A percentile compares a stretch with the other conserved stretches of the same genome.
phyloP scores from a whole-genome alignment of 108 stramenopile species.

The Cylindrotheca fusiformis region DNA sequence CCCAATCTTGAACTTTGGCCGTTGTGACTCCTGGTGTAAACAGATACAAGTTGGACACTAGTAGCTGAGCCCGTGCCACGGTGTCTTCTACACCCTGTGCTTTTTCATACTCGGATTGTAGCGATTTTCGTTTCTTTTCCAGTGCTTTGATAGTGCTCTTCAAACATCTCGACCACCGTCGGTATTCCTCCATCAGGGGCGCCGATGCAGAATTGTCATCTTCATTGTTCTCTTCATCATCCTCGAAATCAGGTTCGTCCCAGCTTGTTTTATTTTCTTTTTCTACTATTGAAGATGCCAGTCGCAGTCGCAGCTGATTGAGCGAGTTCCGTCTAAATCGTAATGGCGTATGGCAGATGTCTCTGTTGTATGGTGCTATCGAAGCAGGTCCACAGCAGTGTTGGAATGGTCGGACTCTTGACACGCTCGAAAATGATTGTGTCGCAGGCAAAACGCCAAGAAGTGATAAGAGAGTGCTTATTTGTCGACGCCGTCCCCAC shows the following conservation, averaged over 20 bases:
- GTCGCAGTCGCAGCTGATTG: background rate
- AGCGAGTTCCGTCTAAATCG: background rate
- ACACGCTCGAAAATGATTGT: too few relatives aligned
- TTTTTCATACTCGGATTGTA: slow-evolving; percentile 66
- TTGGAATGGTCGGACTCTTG: too few relatives aligned
- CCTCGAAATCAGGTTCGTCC: slow-evolving; percentile 10
- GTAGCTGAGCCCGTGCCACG: slow-evolving; percentile 63
- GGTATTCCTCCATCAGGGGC: slow-evolving; percentile 21
- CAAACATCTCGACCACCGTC: slow-evolving; percentile 24
- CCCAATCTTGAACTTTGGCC: slow-evolving; percentile 80
- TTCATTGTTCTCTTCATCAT: slow-evolving; percentile 5
- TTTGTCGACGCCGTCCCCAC: too few relatives aligned
- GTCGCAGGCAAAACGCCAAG: too few relatives aligned
- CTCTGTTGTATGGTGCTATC: too few relatives aligned
- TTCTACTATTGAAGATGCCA: background rate
- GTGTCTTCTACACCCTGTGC: slow-evolving; percentile 67
- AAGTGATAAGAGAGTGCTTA: too few relatives aligned
- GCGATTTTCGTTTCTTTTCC: slow-evolving; percentile 52
- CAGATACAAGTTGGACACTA: slow-evolving; percentile 69
- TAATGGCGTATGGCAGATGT: too few relatives aligned
- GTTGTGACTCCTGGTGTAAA: slow-evolving; percentile 42
- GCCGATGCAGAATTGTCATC: slow-evolving; percentile 5
- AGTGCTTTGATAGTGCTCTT: slow-evolving; percentile 14
- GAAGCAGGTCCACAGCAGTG: too few relatives aligned
- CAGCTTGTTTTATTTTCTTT: slow-evolving; percentile 1